Conservation (phyloP, 2,329 filamentous ascomycete genomes). For the Cordyceps cateniannulata region DNA sequence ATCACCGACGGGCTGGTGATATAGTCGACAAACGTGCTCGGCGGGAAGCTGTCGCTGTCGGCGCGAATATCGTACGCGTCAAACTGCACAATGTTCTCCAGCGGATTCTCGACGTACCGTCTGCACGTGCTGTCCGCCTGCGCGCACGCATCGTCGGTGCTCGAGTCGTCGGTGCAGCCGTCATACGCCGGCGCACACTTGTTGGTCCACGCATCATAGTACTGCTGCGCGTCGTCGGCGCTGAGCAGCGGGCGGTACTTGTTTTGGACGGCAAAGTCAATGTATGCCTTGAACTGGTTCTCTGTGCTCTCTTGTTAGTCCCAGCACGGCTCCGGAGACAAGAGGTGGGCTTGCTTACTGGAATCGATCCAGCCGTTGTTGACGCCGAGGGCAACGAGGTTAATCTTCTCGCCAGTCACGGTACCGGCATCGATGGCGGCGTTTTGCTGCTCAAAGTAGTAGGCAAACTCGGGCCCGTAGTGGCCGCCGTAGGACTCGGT, state of each 20-base stretch:
- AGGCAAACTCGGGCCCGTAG: constrained; percentile 50
- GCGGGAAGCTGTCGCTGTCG: constrained; percentile 30
- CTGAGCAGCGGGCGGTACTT: constrained; percentile 25
- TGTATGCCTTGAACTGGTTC: constrained; percentile 30
- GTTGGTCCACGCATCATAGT: constrained; percentile 16
- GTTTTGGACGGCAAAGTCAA: constrained; percentile 40
- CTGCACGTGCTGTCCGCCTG: constrained; percentile 22
- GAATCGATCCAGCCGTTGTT: constrained; percentile 52
- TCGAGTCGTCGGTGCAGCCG: constrained; percentile 21
- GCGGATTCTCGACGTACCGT: constrained; percentile 18
- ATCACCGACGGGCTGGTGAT: constrained; percentile 29
- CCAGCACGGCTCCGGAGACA: too few relatives aligned
- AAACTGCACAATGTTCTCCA: constrained; percentile 23
- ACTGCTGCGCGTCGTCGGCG: constrained; percentile 9
- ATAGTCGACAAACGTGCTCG: constrained; percentile 35
- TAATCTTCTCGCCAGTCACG: constrained; percentile 35
- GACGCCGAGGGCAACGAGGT: constrained; percentile 47
- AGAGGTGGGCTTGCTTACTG: too few relatives aligned
- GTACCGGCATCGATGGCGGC: constrained; percentile 38
- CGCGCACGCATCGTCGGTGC: constrained; percentile 20
- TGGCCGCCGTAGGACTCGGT: constrained; percentile 52
- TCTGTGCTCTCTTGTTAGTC: constrained; percentile 2
- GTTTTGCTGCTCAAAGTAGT: constrained; percentile 53
- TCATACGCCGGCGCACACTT: constrained; percentile 19
- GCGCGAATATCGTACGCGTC: constrained; percentile 42